phyloP scores from a whole-genome alignment of 2,329 filamentous ascomycete species.

The Sphaceloma murrayae region DNA sequence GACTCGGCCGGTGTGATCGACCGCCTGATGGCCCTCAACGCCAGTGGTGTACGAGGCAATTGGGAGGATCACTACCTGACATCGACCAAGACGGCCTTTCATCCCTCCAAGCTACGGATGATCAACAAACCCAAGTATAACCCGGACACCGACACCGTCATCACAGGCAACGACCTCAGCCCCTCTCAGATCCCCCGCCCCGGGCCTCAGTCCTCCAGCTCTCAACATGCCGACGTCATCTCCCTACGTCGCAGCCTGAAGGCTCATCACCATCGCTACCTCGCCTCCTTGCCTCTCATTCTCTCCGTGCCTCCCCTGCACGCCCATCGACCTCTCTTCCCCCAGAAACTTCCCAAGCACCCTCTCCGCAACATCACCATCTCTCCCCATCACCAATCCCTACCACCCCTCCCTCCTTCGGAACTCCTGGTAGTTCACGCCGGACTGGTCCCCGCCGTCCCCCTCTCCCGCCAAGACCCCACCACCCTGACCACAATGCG shows the following conservation, averaged over 20 bases:
- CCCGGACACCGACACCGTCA: slow-evolving; percentile 12
- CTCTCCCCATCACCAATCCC: slow-evolving; percentile 11
- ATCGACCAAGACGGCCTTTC: background rate
- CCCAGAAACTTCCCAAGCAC: background rate
- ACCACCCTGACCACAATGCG: slow-evolving; percentile 89
- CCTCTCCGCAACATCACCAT: slow-evolving; percentile 1
- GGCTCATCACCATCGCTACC: slow-evolving; percentile 26
- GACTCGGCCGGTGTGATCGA: slow-evolving; percentile 70
- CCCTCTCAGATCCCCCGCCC: slow-evolving; percentile 6
- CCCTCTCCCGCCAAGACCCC: slow-evolving; percentile 62
- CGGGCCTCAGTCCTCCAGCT: background rate
- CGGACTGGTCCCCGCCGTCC: slow-evolving; percentile 68
- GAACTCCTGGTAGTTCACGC: slow-evolving; percentile 68
- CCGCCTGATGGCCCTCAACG: slow-evolving; percentile 61
- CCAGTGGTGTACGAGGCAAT: slow-evolving; percentile 80
- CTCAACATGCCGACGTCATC: background rate
- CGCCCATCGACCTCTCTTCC: background rate
- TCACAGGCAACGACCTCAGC: slow-evolving; percentile 12
- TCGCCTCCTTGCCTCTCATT: slow-evolving; percentile 30
- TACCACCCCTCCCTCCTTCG: slow-evolving; percentile 8
- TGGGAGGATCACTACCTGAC: slow-evolving; percentile 77
- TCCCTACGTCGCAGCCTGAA: slow-evolving; percentile 23
- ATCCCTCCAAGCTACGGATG: background rate
- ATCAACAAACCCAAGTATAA: slow-evolving; percentile 15
- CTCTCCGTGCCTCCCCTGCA: slow-evolving; percentile 27